Percentiles rank a stretch among this genome's conserved stretches.
Evolutionary conservation across 768 basidiomycete genomes (phyloP).

Genomic region (Agrocybe praecox): DNA sequence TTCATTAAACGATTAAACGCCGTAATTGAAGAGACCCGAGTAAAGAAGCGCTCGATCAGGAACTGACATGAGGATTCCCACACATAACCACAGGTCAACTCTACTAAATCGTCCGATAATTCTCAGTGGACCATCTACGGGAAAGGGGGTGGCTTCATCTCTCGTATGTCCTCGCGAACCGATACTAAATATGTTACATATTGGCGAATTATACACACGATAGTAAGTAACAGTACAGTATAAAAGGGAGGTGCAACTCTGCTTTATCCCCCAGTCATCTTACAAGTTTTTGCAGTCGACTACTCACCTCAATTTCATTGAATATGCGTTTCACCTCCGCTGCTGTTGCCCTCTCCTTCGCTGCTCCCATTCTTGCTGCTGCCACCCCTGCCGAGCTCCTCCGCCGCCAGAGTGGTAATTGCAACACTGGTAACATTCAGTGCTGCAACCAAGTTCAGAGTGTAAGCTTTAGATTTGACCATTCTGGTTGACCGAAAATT

Average conservation of each 20-base stretch:
- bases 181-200: no score
- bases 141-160: background rate
- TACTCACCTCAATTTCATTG: background rate
- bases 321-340: background rate
- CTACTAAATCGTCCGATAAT: background rate
- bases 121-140: background rate
- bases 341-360: constrained; percentile 6
- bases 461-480: background rate
- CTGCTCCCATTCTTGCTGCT: constrained; percentile 11
- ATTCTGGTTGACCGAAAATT: background rate
- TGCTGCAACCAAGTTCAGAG: constrained; percentile 13
- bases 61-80: background rate
- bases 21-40: background rate
- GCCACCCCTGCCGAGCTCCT: constrained; percentile 6
- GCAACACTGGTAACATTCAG: constrained; percentile 12
- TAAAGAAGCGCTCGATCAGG: background rate
- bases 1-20: background rate
- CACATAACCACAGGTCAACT: background rate
- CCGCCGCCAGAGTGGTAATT: constrained; percentile 4
- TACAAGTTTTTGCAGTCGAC: background rate
- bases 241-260: background rate
- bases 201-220: background rate
- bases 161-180: no score
- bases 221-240: background rate
- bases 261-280: background rate